phyloP scores from a whole-genome alignment of 1,139 yeast species.

The Candida sanyaensis region DNA sequence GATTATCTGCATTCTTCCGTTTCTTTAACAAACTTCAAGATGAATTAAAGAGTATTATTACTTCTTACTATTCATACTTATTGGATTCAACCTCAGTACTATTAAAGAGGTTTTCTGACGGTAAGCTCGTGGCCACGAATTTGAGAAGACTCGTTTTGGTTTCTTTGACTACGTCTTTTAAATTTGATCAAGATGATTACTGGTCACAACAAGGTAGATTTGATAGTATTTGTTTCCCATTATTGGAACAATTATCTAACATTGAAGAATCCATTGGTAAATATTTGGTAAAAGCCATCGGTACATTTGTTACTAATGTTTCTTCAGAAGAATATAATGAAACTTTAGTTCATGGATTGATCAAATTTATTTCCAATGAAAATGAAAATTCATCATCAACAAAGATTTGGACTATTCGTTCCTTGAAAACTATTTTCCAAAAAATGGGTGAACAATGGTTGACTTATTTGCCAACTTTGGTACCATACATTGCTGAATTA shows the following conservation, averaged over 20 bases:
- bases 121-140: conserved; percentile 46
- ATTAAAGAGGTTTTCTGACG: conserved; percentile 48
- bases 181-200: conserved; percentile 88
- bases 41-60: conserved; percentile 80
- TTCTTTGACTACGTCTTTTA: conserved; percentile 77
- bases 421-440: conserved; percentile 79
- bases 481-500: conserved; percentile 93
- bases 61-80: conserved; percentile 83
- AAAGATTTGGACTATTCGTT: conserved; percentile 82
- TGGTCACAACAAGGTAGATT: conserved; percentile 91
- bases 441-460: conserved; percentile 97
- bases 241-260: conserved; percentile 64
- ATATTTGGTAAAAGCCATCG: conserved; percentile 75
- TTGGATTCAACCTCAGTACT: conserved; percentile 68
- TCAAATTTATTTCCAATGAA: conserved; percentile 39
- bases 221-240: conserved; percentile 62
- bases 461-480: conserved; percentile 84
- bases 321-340: conserved; percentile 84
- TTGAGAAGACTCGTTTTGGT: conserved; percentile 71
- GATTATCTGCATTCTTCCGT: conserved; percentile 76
- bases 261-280: conserved; percentile 75
- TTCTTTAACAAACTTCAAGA: conserved; percentile 86
- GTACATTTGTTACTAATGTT: conserved; percentile 71
- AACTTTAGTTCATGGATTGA: conserved; percentile 39
- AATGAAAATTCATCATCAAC: conserved; percentile 33